Conservation (phyloP, 768 basidiomycete species). For the Lactarius vividus region DNA sequence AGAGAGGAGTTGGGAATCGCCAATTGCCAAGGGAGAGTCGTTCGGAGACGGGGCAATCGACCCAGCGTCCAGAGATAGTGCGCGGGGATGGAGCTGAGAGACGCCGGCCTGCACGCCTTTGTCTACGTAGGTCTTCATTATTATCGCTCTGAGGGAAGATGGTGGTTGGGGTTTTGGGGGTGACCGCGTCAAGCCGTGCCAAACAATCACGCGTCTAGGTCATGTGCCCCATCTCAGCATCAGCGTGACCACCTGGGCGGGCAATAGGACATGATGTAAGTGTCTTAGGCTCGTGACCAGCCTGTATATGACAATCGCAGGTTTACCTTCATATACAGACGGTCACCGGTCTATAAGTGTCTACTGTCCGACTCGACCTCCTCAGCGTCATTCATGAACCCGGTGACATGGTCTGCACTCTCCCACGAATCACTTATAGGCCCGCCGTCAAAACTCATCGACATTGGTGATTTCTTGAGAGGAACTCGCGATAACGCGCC, state of each 20-base stretch:
- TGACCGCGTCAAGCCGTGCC: slow-evolving; percentile 1
- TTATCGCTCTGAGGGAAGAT: not conserved
- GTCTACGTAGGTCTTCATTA: slow-evolving; percentile 23
- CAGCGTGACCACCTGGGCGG: slow-evolving; percentile 12
- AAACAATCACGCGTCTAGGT: slow-evolving; percentile 20
- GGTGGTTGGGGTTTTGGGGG: slow-evolving; percentile 9
- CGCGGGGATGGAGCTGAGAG: not conserved
- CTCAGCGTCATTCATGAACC: not conserved
- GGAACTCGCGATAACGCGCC: slow-evolving; percentile 13
- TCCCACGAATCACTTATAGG: slow-evolving; percentile 29
- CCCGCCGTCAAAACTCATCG: slow-evolving; percentile 34
- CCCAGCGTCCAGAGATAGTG: slow-evolving; percentile 2
- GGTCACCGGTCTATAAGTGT: no score
- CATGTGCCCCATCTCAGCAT: slow-evolving; percentile 8
- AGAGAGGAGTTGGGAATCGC: slow-evolving; percentile 3
- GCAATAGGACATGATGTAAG: no score
- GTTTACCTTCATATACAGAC: no score
- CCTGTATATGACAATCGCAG: no score
- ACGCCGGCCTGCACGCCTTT: slow-evolving; percentile 27
- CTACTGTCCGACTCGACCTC: no score
- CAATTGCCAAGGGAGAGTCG: not conserved
- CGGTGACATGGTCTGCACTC: slow-evolving; percentile 13
- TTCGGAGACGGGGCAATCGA: not conserved
- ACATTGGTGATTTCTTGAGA: slow-evolving; percentile 33
- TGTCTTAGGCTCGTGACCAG: no score